Evolutionary conservation across 225 moss, liverwort and hornwort species (phyloP).

Genomic region (Marchantia paleacea): DNA sequence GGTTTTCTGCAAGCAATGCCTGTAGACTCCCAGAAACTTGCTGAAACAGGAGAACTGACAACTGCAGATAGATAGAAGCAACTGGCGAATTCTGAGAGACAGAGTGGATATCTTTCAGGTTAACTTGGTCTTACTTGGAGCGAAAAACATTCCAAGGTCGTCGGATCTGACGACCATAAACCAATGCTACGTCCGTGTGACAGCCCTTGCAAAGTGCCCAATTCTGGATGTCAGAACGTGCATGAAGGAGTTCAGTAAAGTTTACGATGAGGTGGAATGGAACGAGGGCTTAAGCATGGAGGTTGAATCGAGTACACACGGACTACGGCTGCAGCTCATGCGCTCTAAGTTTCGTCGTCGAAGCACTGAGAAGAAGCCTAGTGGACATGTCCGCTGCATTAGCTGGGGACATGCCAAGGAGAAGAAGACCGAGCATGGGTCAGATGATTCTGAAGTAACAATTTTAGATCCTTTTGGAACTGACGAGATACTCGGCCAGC

Average conservation of each 20-base stretch:
- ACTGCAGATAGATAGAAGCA: background rate
- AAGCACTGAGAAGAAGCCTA: background rate
- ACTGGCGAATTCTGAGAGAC: background rate
- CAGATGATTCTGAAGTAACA: background rate
- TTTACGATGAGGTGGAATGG: constrained; percentile 55
- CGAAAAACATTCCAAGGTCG: constrained; percentile 45
- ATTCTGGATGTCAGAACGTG: constrained; percentile 45
- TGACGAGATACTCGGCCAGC: constrained; percentile 65
- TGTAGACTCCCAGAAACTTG: too few species aligned
- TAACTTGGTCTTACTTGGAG: constrained; percentile 65
- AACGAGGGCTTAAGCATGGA: constrained; percentile 59
- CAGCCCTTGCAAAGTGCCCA: constrained; percentile 57
- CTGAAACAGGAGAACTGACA: background rate
- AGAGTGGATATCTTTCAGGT: constrained; percentile 38
- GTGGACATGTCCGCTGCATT: background rate
- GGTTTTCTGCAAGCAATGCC: too few species aligned
- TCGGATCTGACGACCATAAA: constrained; percentile 43
- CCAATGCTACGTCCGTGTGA: constrained; percentile 56
- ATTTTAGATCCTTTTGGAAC: constrained; percentile 15
- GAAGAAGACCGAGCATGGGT: background rate
- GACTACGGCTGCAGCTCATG: constrained; percentile 67
- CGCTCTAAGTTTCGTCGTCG: constrained; percentile 17
- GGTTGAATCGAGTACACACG: constrained; percentile 64
- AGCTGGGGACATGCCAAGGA: background rate
- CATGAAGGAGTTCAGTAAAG: constrained; percentile 2